These are phyloP conservation scores for Citrus medica DNA, from an alignment of 345 rosid species.

Conservation along the genomic window DNA sequence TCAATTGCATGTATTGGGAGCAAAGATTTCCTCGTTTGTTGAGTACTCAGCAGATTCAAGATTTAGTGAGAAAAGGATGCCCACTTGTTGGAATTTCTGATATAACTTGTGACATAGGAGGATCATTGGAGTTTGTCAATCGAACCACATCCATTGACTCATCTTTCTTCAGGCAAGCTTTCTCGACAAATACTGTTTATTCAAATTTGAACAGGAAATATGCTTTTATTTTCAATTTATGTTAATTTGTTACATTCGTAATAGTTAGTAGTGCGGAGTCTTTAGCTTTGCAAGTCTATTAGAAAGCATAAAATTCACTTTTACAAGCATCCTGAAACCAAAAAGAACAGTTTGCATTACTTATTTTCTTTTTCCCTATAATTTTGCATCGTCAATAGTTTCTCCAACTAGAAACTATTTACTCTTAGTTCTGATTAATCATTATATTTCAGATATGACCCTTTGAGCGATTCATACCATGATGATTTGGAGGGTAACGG, in stretches of 20 bases:
- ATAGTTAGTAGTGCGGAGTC: neutral
- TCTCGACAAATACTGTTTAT: neutral
- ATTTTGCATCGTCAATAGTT: neutral
- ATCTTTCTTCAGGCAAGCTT: constrained; percentile 75
- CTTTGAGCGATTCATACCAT: constrained; percentile 51
- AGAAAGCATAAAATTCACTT: neutral
- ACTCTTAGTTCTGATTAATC: neutral
- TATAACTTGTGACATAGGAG: constrained; percentile 86
- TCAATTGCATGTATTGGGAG: constrained; percentile 99
- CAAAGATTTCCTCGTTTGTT: constrained; percentile 75
- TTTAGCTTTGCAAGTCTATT: neutral
- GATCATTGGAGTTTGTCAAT: constrained; percentile 82
- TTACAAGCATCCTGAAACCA: neutral
- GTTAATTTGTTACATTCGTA: neutral
- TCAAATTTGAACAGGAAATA: neutral
- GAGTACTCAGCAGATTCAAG: constrained; percentile 65
- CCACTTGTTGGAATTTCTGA: constrained; percentile 90
- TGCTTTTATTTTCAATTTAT: neutral
- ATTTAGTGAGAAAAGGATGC: constrained; percentile 48
- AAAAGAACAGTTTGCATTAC: neutral
- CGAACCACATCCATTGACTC: constrained; percentile 69
- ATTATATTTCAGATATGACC: constrained; percentile 53
- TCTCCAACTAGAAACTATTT: neutral
- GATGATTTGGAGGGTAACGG: constrained; percentile 85
- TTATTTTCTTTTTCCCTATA: neutral